These are phyloP conservation scores for Phanerodontia chrysosporium DNA, from an alignment of 768 basidiomycete genomes.

Conservation along the genomic window DNA sequence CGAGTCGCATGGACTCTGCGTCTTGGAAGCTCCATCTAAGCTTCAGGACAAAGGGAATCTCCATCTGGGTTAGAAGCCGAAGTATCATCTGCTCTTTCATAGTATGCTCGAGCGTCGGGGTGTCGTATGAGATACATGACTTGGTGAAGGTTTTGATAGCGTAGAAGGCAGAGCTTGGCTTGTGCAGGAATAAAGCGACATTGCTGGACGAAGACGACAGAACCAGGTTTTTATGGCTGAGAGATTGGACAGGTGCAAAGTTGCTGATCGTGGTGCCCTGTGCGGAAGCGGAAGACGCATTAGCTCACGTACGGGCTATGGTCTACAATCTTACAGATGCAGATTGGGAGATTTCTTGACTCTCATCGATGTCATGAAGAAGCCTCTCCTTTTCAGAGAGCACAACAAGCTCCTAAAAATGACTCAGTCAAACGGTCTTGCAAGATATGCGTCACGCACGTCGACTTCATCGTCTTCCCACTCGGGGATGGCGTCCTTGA, in stretches of 20 bases:
- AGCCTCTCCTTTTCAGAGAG: constrained; percentile 31
- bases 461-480: constrained; percentile 49
- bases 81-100: constrained; percentile 32
- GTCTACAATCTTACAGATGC: background rate
- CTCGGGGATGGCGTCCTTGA: constrained; percentile 38
- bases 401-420: constrained; percentile 43
- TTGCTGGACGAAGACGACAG: background rate
- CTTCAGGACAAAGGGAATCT: constrained; percentile 34
- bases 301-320: background rate
- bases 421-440: background rate
- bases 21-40: constrained; percentile 40
- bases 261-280: background rate
- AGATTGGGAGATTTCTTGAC: background rate
- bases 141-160: constrained; percentile 11
- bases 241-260: background rate
- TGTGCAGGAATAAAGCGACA: background rate
- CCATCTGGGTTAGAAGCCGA: constrained; percentile 31
- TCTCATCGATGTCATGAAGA: constrained; percentile 9
- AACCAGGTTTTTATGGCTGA: background rate
- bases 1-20: constrained; percentile 33
- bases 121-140: constrained; percentile 10
- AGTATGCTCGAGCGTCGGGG: constrained; percentile 8
- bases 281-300: background rate
- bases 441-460: constrained; percentile 23
- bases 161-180: background rate